Evolutionary conservation across 176 grass and related monocot species (phyloP).

Genomic region (Triticum dicoccoides): DNA sequence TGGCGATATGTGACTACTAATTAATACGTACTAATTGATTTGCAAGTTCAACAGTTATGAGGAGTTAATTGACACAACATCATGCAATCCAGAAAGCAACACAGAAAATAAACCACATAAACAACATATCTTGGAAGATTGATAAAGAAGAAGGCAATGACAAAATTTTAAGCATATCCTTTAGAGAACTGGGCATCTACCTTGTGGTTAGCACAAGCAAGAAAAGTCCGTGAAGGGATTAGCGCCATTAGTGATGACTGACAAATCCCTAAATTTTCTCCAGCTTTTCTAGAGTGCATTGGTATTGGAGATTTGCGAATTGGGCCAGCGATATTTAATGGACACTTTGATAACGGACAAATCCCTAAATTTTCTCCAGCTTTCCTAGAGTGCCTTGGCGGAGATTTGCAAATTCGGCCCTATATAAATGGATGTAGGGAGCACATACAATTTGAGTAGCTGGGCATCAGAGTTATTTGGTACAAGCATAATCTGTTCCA

Average conservation of each 20-base stretch:
- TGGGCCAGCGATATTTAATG: too few relatives aligned
- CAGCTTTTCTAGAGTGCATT: too few relatives aligned
- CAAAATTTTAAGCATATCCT: background rate
- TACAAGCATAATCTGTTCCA: background rate
- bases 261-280: too few relatives aligned
- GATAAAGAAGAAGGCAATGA: background rate
- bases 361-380: too few relatives aligned
- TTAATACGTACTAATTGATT: background rate
- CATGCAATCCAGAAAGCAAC: slow-evolving; percentile 26
- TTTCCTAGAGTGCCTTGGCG: too few relatives aligned
- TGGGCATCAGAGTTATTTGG: background rate
- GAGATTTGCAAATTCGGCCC: too few relatives aligned
- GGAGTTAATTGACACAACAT: background rate
- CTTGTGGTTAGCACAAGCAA: background rate
- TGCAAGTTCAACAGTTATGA: background rate
- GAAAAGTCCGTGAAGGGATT: background rate
- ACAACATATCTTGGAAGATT: background rate
- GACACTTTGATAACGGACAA: too few relatives aligned
- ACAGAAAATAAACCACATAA: background rate
- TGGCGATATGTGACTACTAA: background rate
- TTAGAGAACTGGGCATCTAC: background rate
- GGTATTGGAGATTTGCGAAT: too few relatives aligned
- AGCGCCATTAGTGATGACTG: too few relatives aligned
- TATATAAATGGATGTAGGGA: too few relatives aligned
- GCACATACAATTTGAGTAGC: background rate